Evolutionary conservation across 2,329 filamentous ascomycete species (phyloP), one percentile per base, ranked within the genome.

Genomic region (Alternaria burnsii): DNA sequence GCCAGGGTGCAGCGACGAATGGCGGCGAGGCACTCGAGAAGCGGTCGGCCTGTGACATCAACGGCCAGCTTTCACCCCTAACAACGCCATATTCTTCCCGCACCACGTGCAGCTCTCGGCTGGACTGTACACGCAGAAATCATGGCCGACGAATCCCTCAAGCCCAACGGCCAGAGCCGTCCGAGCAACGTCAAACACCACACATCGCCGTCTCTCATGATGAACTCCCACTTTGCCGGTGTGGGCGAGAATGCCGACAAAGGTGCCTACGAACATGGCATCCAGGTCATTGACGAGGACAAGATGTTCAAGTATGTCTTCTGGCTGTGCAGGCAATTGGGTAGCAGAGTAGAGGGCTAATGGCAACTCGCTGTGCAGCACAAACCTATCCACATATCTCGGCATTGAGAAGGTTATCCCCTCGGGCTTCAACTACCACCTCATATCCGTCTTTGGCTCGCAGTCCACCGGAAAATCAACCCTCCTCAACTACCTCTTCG

Each of bases 391-490:
- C 73, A 87, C 89, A 60, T 99, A 99, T 79, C 88, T 99, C 69
- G 86, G 87, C 68, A 83, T 89, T 67, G 92, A 93, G 78, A 86
- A 91, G 74, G 89, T 97, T 71, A 91, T 93, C 70, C 89, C 92
- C 62, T 89, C 94, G 65, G 95, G 95, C 76, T 99, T 99, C 87
- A 97, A 98, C 83, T 99, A 99, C 82, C 95, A 99, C 81, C 88
- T 99, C 76, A 97, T 99, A 77, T 97, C 94, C 74, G 95, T 99
- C 74, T 99, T 99, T 79, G 95, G 95, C 43, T 98, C 94, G 59
- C 95, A 99, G 84, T 98, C 95, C 22, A 99, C 95, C 36, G 95
- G 95, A 71, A 99, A 99, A 83, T 98, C 95, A 46, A 99, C 95
- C 6, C 86, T 99, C 46, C 88, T 99, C 67, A 99, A 99, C 83